These are phyloP conservation scores for Venturia oleaginea DNA, from an alignment of 2,329 filamentous ascomycete species.

Conservation along the genomic window DNA sequence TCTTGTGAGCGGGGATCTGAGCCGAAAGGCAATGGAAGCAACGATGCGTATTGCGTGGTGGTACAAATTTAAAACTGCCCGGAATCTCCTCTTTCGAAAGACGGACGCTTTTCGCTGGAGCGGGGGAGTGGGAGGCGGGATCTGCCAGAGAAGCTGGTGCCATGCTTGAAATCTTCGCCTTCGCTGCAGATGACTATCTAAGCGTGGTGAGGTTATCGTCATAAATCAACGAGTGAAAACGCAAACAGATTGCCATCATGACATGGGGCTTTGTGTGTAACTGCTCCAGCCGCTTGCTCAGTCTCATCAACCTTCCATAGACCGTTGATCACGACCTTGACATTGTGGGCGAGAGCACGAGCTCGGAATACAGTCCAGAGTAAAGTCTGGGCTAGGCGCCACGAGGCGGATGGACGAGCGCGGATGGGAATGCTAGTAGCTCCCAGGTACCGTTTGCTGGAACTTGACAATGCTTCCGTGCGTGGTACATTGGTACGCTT, in stretches of 20 bases:
- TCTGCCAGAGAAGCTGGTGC: neutral
- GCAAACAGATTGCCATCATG: neutral
- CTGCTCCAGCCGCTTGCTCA: neutral
- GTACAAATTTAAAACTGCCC: neutral
- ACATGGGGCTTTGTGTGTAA: neutral
- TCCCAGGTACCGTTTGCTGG: neutral
- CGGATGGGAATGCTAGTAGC: slow-evolving; percentile 1
- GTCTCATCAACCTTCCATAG: neutral
- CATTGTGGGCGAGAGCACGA: neutral
- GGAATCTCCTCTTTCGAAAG: neutral
- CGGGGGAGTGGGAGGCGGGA: neutral
- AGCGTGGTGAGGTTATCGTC: neutral
- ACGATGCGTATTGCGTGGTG: neutral
- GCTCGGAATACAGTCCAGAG: neutral
- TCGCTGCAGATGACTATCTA: neutral
- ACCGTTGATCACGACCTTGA: neutral
- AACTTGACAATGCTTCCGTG: neutral
- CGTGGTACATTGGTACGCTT: neutral
- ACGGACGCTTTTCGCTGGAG: neutral
- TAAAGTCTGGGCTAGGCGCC: neutral
- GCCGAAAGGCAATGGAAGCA: neutral
- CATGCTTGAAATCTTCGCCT: neutral
- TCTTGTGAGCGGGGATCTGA: neutral
- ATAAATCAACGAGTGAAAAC: neutral
- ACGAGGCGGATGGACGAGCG: neutral